phyloP scores from a whole-genome alignment of 1,139 yeast species.

The Nematodospora anomalae region DNA sequence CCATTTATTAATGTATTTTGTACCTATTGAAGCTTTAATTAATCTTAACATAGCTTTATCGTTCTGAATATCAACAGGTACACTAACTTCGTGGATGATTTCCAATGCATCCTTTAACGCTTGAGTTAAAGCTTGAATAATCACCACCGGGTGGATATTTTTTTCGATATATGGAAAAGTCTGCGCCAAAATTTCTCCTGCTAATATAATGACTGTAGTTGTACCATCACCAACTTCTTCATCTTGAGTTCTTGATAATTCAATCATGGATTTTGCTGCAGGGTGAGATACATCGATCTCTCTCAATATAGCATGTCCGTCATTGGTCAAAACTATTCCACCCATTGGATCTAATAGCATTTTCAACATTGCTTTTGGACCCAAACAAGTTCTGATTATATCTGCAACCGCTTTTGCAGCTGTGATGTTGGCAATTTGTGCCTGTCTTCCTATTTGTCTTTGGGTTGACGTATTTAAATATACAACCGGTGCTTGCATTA shows the following conservation, averaged over 20 bases:
- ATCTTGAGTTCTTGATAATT: slow-evolving; percentile 94
- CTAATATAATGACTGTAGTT: slow-evolving; percentile 89
- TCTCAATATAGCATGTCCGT: slow-evolving; percentile 91
- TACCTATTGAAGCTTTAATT: slow-evolving; percentile 90
- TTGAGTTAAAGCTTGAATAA: slow-evolving; percentile 89
- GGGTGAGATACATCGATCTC: slow-evolving; percentile 95
- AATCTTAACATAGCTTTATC: slow-evolving; percentile 86
- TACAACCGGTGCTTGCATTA: slow-evolving; percentile 53
- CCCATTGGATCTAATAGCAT: slow-evolving; percentile 99
- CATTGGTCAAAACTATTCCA: slow-evolving; percentile 94
- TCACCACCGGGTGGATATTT: slow-evolving; percentile 94
- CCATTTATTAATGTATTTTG: slow-evolving; percentile 93
- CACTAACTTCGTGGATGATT: slow-evolving; percentile 80
- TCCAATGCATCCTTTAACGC: slow-evolving; percentile 91
- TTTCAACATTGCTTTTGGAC: slow-evolving; percentile 99
- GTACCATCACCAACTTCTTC: slow-evolving; percentile 99
- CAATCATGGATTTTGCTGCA: slow-evolving; percentile 98
- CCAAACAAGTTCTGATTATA: slow-evolving; percentile 94
- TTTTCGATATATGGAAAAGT: slow-evolving; percentile 92
- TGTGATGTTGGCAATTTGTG: slow-evolving; percentile 93
- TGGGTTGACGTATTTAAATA: slow-evolving; percentile 77
- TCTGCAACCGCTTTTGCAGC: slow-evolving; percentile 99
- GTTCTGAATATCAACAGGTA: slow-evolving; percentile 78
- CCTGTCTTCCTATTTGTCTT: slow-evolving; percentile 95
- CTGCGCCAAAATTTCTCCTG: slow-evolving; percentile 96